Base-by-base conservation (phyloP, 768 basidiomycete species). In the Rhizopogon salebrosus region DNA sequence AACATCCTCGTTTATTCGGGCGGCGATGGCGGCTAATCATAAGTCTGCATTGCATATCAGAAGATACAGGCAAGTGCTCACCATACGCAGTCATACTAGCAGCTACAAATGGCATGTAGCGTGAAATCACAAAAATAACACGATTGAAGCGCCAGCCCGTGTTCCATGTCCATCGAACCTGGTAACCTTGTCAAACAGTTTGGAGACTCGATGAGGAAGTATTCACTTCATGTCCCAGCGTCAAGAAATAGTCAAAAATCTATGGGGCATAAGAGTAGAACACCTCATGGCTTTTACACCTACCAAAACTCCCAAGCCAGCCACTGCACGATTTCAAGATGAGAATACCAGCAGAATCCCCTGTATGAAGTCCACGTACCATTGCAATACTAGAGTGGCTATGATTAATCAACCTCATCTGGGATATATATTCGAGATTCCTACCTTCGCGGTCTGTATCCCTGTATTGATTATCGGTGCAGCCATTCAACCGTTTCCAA, bases 31-130 rank as follows among this genome's bases (percentile, higher is more conserved):
- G 20, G 29, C 43, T 45, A 6, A 13, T 14, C 4, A 9, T 18
- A 8, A 2, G 20, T 45, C 7, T 14, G 29, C 18, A 4, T 16
- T 18, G 20, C 13, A 1, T 14, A 9, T 14, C 4, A n/a, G n/a
- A 3, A 4, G 18, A 45, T 45, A 22, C 7, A 14, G 27, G 13
- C 1, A 31, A 7, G 7, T 31, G 8, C 51, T 52, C 23, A 54
- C 53, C 49, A 1, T 54, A 54, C 16, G 49, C 5, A 40, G 53
- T 54, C 53, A 54, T 52, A 5, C 22, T 24, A 22, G 53, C 53
- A n/a, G 50, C 53, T 14, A 14, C 36, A 29, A 54, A 54, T 1
- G 53, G 26, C 35, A 41, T 24, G 35, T 54, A 54, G 22, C 53
- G 53, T 27, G 53, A 41, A 13, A 54, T 10, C 9, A 41, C 9